A percentile compares a stretch with the other conserved stretches of the same genome.
Evolutionary conservation across 768 basidiomycete species (phyloP).

Genomic region (Tylopilus sp.): DNA sequence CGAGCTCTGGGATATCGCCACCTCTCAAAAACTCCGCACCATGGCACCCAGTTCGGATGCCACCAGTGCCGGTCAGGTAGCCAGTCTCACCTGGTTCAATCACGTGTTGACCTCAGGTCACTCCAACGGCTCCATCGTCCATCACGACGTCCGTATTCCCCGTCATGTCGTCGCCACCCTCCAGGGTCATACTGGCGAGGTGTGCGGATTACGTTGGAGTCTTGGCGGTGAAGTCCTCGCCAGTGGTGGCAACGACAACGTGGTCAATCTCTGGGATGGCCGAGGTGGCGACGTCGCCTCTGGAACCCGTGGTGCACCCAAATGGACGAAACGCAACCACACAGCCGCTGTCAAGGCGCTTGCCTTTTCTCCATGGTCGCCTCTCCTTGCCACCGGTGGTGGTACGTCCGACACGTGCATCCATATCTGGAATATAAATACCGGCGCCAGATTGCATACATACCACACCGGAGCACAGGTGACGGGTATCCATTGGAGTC

Average conservation of each 20-base stretch:
- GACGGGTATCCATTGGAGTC: slow-evolving; percentile 85
- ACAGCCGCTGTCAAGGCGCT: slow-evolving; percentile 87
- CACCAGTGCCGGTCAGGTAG: slow-evolving; percentile 56
- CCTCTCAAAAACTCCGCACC: slow-evolving; percentile 76
- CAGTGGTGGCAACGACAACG: slow-evolving; percentile 96
- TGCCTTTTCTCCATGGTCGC: slow-evolving; percentile 96
- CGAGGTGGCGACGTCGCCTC: slow-evolving; percentile 54
- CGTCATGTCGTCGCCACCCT: slow-evolving; percentile 89
- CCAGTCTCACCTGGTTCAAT: slow-evolving; percentile 81
- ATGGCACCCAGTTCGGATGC: slow-evolving; percentile 54
- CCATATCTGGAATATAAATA: slow-evolving; percentile 89
- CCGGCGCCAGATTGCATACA: slow-evolving; percentile 87
- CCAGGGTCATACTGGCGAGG: slow-evolving; percentile 86
- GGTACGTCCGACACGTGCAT: slow-evolving; percentile 92
- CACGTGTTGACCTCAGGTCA: slow-evolving; percentile 88
- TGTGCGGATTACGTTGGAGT: slow-evolving; percentile 91
- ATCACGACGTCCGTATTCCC: slow-evolving; percentile 89
- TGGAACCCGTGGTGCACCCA: slow-evolving; percentile 56
- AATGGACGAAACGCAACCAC: slow-evolving; percentile 91
- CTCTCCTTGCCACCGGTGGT: slow-evolving; percentile 88
- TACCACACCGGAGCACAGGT: slow-evolving; percentile 87
- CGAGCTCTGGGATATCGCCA: slow-evolving; percentile 92
- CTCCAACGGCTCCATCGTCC: slow-evolving; percentile 92
- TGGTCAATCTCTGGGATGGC: slow-evolving; percentile 97
- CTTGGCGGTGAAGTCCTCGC: slow-evolving; percentile 86